Conservation (phyloP, 192 early-diverging fungal genomes). For the Umbelopsis isabellina region DNA sequence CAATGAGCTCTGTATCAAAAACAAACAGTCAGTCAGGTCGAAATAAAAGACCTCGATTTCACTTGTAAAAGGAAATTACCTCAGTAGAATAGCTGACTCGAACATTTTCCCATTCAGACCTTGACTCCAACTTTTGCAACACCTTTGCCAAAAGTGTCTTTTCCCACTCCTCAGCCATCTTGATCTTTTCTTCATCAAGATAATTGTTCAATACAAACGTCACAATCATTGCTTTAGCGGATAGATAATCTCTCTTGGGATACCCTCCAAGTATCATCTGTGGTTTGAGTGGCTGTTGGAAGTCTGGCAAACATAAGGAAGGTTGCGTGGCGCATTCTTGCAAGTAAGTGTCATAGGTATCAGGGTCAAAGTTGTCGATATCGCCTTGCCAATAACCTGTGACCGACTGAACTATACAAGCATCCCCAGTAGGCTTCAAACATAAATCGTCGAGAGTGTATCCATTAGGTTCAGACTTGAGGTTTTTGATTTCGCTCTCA, state of each 20-base stretch:
- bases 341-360: conserved; percentile 50
- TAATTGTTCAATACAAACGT: conserved; percentile 65
- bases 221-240: conserved; percentile 58
- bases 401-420: conserved; percentile 64
- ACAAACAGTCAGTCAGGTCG: not conserved
- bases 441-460: conserved; percentile 59
- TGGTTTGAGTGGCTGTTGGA: conserved; percentile 64
- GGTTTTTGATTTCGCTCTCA: conserved; percentile 47
- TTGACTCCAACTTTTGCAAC: conserved; percentile 22
- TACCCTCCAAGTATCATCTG: conserved; percentile 63
- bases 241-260: conserved; percentile 37
- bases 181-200: conserved; percentile 38
- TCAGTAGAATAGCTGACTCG: conserved; percentile 64
- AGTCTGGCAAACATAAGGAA: conserved; percentile 59
- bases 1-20: conserved; percentile 48
- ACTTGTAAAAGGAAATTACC: conserved; percentile 28
- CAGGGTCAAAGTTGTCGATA: conserved; percentile 44
- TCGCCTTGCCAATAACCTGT: conserved; percentile 68
- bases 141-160: conserved; percentile 42
- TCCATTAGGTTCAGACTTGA: conserved; percentile 42
- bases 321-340: conserved; percentile 50
- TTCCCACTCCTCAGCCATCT: conserved; percentile 62
- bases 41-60: no score
- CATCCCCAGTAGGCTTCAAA: conserved; percentile 60
- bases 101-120: conserved; percentile 40